Evolutionary conservation across 495 filamentous ascomycete species (phyloP).

Genomic region (Aspergillus kassunensis): DNA sequence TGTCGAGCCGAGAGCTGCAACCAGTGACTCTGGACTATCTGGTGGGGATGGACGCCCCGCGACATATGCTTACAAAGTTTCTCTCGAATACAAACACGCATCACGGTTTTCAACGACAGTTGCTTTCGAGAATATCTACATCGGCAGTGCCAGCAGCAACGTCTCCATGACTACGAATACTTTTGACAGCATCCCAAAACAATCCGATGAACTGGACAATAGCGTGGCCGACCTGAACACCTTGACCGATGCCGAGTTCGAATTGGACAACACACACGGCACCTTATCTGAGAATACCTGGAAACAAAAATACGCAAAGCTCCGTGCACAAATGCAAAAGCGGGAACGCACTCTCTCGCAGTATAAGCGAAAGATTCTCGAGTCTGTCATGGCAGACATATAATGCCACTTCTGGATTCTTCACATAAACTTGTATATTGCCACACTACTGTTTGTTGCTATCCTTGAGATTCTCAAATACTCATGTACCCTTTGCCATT

Average conservation of each 20-base stretch:
- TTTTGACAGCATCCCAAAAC: conserved; percentile 9
- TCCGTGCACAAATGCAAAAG: conserved; percentile 48
- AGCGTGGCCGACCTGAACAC: conserved; percentile 20
- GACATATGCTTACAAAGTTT: conserved; percentile 24
- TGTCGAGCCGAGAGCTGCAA: conserved; percentile 11
- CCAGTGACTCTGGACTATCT: not conserved
- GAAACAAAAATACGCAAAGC: conserved; percentile 43
- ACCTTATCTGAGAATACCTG: conserved; percentile 32
- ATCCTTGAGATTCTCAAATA: not conserved
- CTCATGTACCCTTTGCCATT: conserved; percentile 13
- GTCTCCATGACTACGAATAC: not conserved
- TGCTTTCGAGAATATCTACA: conserved; percentile 24
- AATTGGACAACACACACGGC: conserved; percentile 25
- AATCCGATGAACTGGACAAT: conserved; percentile 12
- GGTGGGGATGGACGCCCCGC: not conserved
- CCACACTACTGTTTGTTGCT: not conserved
- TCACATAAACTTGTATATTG: conserved; percentile 5
- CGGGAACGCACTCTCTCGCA: conserved; percentile 46
- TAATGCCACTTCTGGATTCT: no score
- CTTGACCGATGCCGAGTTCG: conserved; percentile 30
- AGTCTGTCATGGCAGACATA: conserved; percentile 54
- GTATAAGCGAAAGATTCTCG: conserved; percentile 52
- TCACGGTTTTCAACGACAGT: conserved; percentile 29
- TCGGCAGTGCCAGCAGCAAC: conserved; percentile 11
- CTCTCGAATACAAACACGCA: conserved; percentile 30